phyloP scores from a whole-genome alignment of 345 rosid species.

The Kandelia obovata region DNA sequence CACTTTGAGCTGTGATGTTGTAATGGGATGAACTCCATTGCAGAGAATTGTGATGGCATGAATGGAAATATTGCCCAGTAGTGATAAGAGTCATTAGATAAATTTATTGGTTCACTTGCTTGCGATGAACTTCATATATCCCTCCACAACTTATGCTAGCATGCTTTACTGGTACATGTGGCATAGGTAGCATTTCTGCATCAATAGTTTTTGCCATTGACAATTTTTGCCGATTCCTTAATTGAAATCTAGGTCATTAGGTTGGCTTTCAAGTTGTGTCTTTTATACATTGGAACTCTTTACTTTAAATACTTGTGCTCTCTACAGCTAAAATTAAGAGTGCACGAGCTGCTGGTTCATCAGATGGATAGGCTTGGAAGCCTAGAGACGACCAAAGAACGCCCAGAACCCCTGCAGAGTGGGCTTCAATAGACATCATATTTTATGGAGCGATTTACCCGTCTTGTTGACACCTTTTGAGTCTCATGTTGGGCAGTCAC shows the following conservation, averaged over 20 bases:
- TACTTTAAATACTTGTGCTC: not conserved
- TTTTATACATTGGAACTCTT: not conserved
- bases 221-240: not conserved
- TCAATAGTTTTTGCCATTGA: not conserved
- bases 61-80: no score
- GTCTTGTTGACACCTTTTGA: not conserved
- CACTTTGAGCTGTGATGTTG: not conserved
- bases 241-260: not conserved
- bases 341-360: slow-evolving; percentile 44
- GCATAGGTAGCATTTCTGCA: not conserved
- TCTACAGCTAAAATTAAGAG: slow-evolving; percentile 57
- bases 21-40: no score
- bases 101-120: no score
- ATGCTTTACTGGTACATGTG: not conserved
- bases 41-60: no score
- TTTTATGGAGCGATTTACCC: not conserved
- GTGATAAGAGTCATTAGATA: no score
- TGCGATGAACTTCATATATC: no score
- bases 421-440: not conserved
- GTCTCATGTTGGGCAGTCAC: not conserved
- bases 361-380: slow-evolving; percentile 59
- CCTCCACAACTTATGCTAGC: no score
- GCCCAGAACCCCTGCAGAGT: not conserved
- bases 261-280: no score
- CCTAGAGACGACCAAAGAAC: slow-evolving; percentile 12